Evolutionary conservation across 305 asterid species (phyloP).

Genomic region (Rubia peregrina): DNA sequence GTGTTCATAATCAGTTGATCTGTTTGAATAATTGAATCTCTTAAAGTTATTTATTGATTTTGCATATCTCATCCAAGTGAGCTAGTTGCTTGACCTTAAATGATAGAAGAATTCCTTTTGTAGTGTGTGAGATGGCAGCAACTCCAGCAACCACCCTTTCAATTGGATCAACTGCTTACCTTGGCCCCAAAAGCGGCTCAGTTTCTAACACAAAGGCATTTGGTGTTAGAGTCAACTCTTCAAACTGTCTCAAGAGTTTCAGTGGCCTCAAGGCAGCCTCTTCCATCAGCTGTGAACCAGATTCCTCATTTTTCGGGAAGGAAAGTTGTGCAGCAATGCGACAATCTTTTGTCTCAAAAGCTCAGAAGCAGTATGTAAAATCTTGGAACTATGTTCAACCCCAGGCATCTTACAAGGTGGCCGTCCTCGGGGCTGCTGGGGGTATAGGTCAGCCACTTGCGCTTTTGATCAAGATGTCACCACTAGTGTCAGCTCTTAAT

Average conservation of each 20-base stretch:
- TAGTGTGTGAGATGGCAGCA: constrained; percentile 61
- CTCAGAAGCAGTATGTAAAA: constrained; percentile 31
- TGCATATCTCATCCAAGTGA: background rate
- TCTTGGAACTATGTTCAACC: constrained; percentile 42
- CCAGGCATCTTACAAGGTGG: constrained; percentile 38
- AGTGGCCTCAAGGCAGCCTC: constrained; percentile 50
- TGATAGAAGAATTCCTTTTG: constrained; percentile 7
- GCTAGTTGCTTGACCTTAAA: background rate
- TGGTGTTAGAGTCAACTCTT: constrained; percentile 40
- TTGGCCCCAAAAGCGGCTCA: constrained; percentile 38
- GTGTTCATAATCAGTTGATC: background rate
- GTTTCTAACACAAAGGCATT: constrained; percentile 42
- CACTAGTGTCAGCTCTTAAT: constrained; percentile 20
- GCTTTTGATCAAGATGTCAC: constrained; percentile 26
- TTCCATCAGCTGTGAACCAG: constrained; percentile 33
- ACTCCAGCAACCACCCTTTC: constrained; percentile 56
- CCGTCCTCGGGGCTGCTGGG: constrained; percentile 26
- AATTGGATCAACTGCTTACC: constrained; percentile 45
- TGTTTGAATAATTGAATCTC: background rate
- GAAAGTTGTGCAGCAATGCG: constrained; percentile 37
- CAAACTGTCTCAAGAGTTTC: constrained; percentile 37
- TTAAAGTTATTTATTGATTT: background rate
- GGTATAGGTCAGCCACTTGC: constrained; percentile 27
- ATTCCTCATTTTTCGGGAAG: constrained; percentile 49
- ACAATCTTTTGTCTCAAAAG: constrained; percentile 28